phyloP scores from a whole-genome alignment of 2,329 filamentous ascomycete species.

The Colletotrichum tofieldiae region DNA sequence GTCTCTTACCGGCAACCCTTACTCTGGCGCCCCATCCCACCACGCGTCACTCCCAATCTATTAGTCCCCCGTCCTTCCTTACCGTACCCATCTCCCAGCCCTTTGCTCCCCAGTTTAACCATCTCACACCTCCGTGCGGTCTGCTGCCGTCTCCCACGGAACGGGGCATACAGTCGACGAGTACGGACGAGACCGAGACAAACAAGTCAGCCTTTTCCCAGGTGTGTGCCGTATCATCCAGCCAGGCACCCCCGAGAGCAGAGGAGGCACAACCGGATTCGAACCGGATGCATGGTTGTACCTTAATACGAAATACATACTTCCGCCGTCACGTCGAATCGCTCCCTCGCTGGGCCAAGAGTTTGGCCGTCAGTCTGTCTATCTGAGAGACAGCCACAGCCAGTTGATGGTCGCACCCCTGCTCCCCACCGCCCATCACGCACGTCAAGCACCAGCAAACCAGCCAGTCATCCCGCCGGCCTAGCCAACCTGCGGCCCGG shows the following conservation, averaged over 20 bases:
- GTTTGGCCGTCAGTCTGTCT: constrained; percentile 26
- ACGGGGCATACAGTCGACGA: constrained; percentile 8
- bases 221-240: constrained; percentile 11
- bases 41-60: constrained; percentile 26
- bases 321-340: constrained; percentile 19
- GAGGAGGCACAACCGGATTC: constrained; percentile 13
- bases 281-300: constrained; percentile 37
- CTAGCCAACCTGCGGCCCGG: constrained; percentile 25
- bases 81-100: constrained; percentile 37
- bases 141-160: constrained; percentile 9
- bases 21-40: constrained; percentile 25
- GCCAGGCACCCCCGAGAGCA: constrained; percentile 27
- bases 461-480: constrained; percentile 36
- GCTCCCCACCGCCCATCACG: constrained; percentile 41
- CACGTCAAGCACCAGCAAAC: constrained; percentile 38
- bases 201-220: constrained; percentile 35
- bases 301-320: constrained; percentile 37
- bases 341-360: constrained; percentile 24
- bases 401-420: constrained; percentile 40
- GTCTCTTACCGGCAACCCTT: constrained; percentile 19
- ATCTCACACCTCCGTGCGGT: constrained; percentile 38
- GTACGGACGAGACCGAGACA: constrained; percentile 38
- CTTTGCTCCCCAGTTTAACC: constrained; percentile 9
- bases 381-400: constrained; percentile 38
- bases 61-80: constrained; percentile 17